A percentile compares a stretch with the other conserved stretches of the same genome.
These are phyloP conservation scores for Dillenia turbinata DNA, from an alignment of 164 flowering plant genomes.

Conservation along the genomic window DNA sequence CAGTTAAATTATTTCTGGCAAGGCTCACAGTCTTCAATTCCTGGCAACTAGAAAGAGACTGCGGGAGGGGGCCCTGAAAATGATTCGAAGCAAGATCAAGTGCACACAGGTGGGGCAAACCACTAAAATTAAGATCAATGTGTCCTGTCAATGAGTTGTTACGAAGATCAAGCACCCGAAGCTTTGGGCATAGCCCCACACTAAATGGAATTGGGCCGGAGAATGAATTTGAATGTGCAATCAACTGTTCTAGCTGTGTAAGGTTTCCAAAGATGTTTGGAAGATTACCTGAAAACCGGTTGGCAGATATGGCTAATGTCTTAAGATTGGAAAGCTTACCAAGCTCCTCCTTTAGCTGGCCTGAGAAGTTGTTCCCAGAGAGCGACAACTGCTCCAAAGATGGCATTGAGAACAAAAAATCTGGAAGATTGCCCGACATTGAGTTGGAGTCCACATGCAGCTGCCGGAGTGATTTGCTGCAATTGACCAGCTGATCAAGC, in stretches of 20 bases:
- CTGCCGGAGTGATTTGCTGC: conserved; percentile 42
- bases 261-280: conserved; percentile 62
- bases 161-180: conserved; percentile 61
- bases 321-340: conserved; percentile 62
- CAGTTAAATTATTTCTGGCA: conserved; percentile 55
- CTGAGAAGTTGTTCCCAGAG: conserved; percentile 54
- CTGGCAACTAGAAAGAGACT: conserved; percentile 46
- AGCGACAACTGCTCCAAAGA: conserved; percentile 57
- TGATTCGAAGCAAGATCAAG: conserved; percentile 79
- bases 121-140: conserved; percentile 50
- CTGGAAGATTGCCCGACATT: conserved; percentile 57
- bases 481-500: conserved; percentile 46
- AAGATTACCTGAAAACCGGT: conserved; percentile 47
- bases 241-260: conserved; percentile 38
- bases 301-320: conserved; percentile 38
- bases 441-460: conserved; percentile 49
- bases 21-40: conserved; percentile 53
- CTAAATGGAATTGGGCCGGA: conserved; percentile 58
- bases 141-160: conserved; percentile 62
- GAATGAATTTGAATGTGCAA: conserved; percentile 61
- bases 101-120: conserved; percentile 40
- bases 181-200: conserved; percentile 43
- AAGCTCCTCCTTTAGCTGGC: conserved; percentile 45
- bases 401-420: conserved; percentile 37
- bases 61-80: conserved; percentile 60